Evolutionary conservation across 257 asterid genomes (phyloP).

Genomic region (Solanum bulbocastanum): DNA sequence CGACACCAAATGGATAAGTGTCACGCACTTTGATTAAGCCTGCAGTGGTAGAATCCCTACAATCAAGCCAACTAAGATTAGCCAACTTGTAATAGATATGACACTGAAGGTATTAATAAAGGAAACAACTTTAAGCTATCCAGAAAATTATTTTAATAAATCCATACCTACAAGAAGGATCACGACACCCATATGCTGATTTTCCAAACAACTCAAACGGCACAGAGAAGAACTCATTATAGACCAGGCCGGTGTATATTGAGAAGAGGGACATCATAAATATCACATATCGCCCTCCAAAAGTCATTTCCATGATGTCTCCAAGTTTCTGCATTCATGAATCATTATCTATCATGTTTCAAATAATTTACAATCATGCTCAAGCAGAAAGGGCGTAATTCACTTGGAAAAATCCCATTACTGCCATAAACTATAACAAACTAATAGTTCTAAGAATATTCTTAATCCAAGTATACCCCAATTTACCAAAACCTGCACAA

Average conservation of each 20-base stretch:
- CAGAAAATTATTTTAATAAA: slow-evolving; percentile 2
- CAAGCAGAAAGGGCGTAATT: not conserved
- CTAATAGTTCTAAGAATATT: not conserved
- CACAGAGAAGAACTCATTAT: slow-evolving; percentile 89
- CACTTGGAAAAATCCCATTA: not conserved
- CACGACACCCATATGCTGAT: slow-evolving; percentile 91
- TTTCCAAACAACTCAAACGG: slow-evolving; percentile 80
- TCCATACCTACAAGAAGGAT: slow-evolving; percentile 77
- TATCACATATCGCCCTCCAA: slow-evolving; percentile 95
- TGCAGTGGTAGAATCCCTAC: slow-evolving; percentile 71
- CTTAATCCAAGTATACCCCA: not conserved
- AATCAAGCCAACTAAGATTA: slow-evolving; percentile 7
- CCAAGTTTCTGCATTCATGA: slow-evolving; percentile 85
- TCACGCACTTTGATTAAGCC: slow-evolving; percentile 82
- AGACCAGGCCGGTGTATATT: slow-evolving; percentile 90
- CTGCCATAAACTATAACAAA: not conserved
- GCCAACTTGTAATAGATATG: slow-evolving; percentile 1
- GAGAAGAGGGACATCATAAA: slow-evolving; percentile 92
- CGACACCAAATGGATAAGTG: slow-evolving; percentile 93
- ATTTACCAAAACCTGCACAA: not conserved
- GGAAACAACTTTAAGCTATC: not conserved
- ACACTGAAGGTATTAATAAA: not conserved
- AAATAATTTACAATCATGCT: not conserved
- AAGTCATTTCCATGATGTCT: slow-evolving; percentile 94
- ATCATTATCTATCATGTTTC: slow-evolving; percentile 6